These are phyloP conservation scores for Bipolaris bicolor DNA, from an alignment of 2,329 filamentous ascomycete genomes.

Conservation along the genomic window DNA sequence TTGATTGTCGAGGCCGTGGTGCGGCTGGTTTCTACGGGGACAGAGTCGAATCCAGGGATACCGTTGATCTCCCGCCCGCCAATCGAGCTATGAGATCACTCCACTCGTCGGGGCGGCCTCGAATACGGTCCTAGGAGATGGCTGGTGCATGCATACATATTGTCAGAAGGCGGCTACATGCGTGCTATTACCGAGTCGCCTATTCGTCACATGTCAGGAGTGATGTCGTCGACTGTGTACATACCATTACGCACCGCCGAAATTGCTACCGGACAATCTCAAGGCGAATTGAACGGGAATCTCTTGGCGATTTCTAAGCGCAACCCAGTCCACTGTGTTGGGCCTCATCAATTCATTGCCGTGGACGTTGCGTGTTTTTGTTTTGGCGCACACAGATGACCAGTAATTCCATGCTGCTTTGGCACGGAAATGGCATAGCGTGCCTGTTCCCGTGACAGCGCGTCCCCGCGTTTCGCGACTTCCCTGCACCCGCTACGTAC, in stretches of 20 bases:
- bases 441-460: constrained; percentile 19
- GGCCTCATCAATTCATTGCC: not conserved
- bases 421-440: not conserved
- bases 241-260: not conserved
- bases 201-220: not conserved
- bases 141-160: constrained; percentile 4
- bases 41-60: constrained; percentile 16
- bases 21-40: constrained; percentile 14
- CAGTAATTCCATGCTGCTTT: too few relatives aligned
- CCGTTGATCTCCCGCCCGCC: constrained; percentile 23
- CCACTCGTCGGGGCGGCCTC: constrained; percentile 6
- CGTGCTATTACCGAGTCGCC: not conserved
- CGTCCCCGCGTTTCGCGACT: constrained; percentile 20
- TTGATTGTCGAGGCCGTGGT: not conserved
- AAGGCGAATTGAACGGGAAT: not conserved
- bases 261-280: constrained; percentile 1
- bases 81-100: constrained; percentile 18
- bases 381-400: not conserved
- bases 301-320: not conserved
- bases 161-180: constrained; percentile 2
- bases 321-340: not conserved
- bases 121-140: constrained; percentile 4
- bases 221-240: not conserved
- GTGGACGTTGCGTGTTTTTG: not conserved
- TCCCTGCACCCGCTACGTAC: not conserved